Conservation (phyloP, 805 yeast species). For the Candida fluviatilis region DNA sequence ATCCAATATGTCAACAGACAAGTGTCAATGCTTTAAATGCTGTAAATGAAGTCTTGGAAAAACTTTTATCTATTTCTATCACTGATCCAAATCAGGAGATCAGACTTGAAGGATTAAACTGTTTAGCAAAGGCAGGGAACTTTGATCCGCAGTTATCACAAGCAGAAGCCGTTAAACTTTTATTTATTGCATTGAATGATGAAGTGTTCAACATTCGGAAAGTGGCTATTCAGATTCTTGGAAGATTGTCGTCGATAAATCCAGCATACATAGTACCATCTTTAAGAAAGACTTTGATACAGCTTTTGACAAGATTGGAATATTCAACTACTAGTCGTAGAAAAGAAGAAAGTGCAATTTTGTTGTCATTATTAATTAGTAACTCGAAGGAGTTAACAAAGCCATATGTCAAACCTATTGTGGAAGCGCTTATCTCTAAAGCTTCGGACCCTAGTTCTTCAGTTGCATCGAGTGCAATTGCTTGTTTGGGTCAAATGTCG, state of each 20-base stretch:
- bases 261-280: slow-evolving; percentile 97
- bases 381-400: slow-evolving; percentile 79
- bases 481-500: slow-evolving; percentile 85
- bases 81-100: slow-evolving; percentile 88
- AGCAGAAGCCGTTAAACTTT: slow-evolving; percentile 79
- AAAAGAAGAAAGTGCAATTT: slow-evolving; percentile 81
- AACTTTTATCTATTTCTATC: slow-evolving; percentile 74
- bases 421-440: slow-evolving; percentile 76
- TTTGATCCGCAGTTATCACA: slow-evolving; percentile 93
- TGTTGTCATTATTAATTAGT: slow-evolving; percentile 68
- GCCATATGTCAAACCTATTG: slow-evolving; percentile 89
- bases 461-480: slow-evolving; percentile 81
- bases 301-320: slow-evolving; percentile 78
- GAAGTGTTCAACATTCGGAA: slow-evolving; percentile 81
- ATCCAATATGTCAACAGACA: slow-evolving; percentile 79
- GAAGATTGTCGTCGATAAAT: slow-evolving; percentile 78
- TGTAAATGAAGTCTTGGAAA: slow-evolving; percentile 80
- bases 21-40: slow-evolving; percentile 78
- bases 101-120: slow-evolving; percentile 69
- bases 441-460: slow-evolving; percentile 69
- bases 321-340: slow-evolving; percentile 69
- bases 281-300: slow-evolving; percentile 78
- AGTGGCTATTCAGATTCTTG: slow-evolving; percentile 73
- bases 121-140: slow-evolving; percentile 55
- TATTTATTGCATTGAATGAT: slow-evolving; percentile 88